phyloP scores from a whole-genome alignment of 208 protist species.

The Wallacemonas collosoma region DNA sequence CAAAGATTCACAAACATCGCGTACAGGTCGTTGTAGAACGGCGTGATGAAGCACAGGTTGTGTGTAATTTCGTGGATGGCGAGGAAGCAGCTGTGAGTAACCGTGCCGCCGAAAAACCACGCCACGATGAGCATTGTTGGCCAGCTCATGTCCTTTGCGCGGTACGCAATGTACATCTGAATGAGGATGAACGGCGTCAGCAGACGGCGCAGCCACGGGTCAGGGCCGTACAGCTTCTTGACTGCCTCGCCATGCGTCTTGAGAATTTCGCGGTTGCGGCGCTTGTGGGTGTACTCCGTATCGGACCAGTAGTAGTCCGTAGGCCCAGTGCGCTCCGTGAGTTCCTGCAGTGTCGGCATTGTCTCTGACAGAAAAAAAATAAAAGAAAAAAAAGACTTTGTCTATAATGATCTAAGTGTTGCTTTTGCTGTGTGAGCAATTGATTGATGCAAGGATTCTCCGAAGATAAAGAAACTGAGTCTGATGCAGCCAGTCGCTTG shows the following conservation, averaged over 20 bases:
- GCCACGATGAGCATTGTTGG: slow-evolving; percentile 55
- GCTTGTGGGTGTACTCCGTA: slow-evolving; percentile 64
- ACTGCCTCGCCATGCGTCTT: slow-evolving; percentile 80
- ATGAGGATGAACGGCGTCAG: slow-evolving; percentile 56
- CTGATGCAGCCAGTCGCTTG: too few relatives aligned
- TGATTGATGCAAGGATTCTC: too few relatives aligned
- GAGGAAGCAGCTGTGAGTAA: slow-evolving; percentile 83
- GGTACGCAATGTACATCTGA: slow-evolving; percentile 68
- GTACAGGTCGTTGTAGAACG: slow-evolving; percentile 80
- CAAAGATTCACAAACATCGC: slow-evolving; percentile 87
- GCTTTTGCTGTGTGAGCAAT: too few relatives aligned
- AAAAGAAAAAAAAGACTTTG: not conserved
- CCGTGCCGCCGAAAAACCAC: slow-evolving; percentile 85
- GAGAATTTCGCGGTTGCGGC: slow-evolving; percentile 73
- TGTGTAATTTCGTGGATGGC: slow-evolving; percentile 94
- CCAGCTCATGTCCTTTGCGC: slow-evolving; percentile 70
- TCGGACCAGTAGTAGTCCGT: slow-evolving; percentile 80
- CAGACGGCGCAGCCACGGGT: slow-evolving; percentile 52
- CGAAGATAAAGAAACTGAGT: too few relatives aligned
- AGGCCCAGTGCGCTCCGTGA: slow-evolving; percentile 36
- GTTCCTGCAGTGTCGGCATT: slow-evolving; percentile 14
- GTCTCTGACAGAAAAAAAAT: not conserved
- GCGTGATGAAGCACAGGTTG: slow-evolving; percentile 79
- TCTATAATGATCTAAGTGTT: too few relatives aligned
- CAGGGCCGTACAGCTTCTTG: slow-evolving; percentile 71